Conservation (phyloP, 331 rosid genomes). For the Malus hybrid region DNA sequence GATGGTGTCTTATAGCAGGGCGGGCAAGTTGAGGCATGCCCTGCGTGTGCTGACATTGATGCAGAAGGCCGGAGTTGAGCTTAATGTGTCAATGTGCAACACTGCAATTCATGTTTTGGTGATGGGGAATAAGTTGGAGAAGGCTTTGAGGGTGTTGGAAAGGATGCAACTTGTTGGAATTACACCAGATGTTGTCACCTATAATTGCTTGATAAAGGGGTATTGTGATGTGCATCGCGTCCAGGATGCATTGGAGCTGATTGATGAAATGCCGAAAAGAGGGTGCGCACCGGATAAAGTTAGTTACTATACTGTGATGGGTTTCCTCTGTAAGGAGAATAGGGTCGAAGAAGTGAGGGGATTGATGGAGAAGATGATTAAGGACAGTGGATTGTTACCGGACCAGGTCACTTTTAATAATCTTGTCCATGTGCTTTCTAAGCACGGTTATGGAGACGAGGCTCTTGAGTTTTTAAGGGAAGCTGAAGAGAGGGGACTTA, state of each 20-base stretch:
- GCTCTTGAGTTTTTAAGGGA: constrained; percentile 67
- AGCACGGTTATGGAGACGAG: constrained; percentile 68
- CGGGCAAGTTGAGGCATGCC: constrained; percentile 59
- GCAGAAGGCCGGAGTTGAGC: constrained; percentile 85
- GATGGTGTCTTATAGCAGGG: constrained; percentile 78
- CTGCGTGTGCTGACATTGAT: constrained; percentile 69
- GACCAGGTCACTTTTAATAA: constrained; percentile 81
- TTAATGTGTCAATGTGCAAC: constrained; percentile 61
- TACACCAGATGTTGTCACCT: constrained; percentile 56
- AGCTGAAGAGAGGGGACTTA: constrained; percentile 61
- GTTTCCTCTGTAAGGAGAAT: constrained; percentile 57
- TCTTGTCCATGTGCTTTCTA: constrained; percentile 64
- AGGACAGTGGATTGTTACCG: constrained; percentile 40
- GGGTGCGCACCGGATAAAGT: constrained; percentile 75
- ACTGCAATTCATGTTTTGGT: constrained; percentile 71
- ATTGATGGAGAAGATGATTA: constrained; percentile 55
- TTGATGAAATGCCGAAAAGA: constrained; percentile 52
- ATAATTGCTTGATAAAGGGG: constrained; percentile 79
- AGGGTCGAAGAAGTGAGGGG: constrained; percentile 49
- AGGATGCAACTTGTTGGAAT: constrained; percentile 64
- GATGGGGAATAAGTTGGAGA: constrained; percentile 45
- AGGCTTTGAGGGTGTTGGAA: constrained; percentile 54
- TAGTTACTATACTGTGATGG: constrained; percentile 77
- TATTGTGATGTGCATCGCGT: constrained; percentile 50
- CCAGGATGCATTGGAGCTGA: constrained; percentile 58